These are phyloP conservation scores for Exophiala lecanii-corni DNA, from an alignment of 2,329 filamentous ascomycete species.

Conservation along the genomic window DNA sequence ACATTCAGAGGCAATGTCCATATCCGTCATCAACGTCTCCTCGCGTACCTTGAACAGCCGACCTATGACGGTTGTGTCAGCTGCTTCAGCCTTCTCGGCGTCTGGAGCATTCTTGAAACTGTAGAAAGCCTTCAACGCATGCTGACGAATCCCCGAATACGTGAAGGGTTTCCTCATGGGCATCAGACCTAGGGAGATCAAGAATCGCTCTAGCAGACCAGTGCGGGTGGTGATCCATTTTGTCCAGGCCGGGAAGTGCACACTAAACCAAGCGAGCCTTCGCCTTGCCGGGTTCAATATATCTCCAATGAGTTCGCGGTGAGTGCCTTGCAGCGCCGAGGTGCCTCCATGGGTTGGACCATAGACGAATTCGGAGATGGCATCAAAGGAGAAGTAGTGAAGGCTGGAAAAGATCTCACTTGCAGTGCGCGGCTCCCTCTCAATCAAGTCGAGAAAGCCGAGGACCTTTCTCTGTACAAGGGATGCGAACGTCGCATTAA, in stretches of 20 bases:
- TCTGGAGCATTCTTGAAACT: constrained; percentile 28
- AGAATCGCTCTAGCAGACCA: constrained; percentile 34
- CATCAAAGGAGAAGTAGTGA: constrained; percentile 52
- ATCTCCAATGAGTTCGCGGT: constrained; percentile 42
- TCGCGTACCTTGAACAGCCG: constrained; percentile 20
- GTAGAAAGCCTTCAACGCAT: constrained; percentile 37
- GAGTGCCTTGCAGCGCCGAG: constrained; percentile 37
- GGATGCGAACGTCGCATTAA: constrained; percentile 31
- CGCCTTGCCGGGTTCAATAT: constrained; percentile 46
- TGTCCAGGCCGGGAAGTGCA: constrained; percentile 44
- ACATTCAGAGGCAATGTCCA: constrained; percentile 50
- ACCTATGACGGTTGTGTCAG: constrained; percentile 25
- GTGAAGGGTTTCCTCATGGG: constrained; percentile 49
- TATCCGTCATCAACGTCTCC: constrained; percentile 34
- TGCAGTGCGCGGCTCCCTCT: constrained; percentile 31
- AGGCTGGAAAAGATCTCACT: constrained; percentile 47
- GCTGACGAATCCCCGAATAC: constrained; percentile 48
- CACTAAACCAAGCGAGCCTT: constrained; percentile 46
- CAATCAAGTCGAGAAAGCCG: constrained; percentile 40
- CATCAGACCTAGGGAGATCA: constrained; percentile 35
- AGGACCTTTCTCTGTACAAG: constrained; percentile 40
- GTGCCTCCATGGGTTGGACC: constrained; percentile 43
- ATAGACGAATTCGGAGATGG: constrained; percentile 51
- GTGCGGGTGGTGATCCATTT: constrained; percentile 47
- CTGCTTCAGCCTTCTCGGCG: constrained; percentile 24